Base-by-base conservation (phyloP, 768 basidiomycete genomes). In the Trametes elegans region DNA sequence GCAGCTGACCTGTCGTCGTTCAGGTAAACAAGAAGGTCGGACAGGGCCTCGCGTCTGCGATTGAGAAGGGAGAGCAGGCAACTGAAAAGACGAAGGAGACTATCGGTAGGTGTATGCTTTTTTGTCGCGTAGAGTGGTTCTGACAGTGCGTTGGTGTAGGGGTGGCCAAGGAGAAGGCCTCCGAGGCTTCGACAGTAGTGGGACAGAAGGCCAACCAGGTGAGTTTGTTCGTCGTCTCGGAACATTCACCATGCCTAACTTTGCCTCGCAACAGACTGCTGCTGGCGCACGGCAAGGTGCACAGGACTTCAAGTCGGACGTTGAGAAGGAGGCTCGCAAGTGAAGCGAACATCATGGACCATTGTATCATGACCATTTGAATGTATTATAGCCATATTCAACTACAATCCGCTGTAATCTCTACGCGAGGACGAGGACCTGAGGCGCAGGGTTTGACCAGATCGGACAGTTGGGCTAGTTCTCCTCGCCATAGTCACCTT, bases 21-120 rank as follows among this genome's bases (percentile, higher is more conserved):
- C 51, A 76, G 73, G 69, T 76, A 16, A 78, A 76, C 67, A 75
- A 70, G 59, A 67, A 65, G 23, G 70, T 73, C 19, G 77, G 75
- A 3, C 28, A 66, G 44, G 68, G 70, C 16, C 61, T 77, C n/a
- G 76, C 75, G 5, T 66, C 67, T 2, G 74, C 70, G 5, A 73
- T 78, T 48, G 77, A 75, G 57, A 72, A 65, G 19, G 76, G 72
- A 14, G 74, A 78, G 60, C 60, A 69, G 54, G 75, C 66, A 3
- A 71, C 72, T 7, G 71, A 72, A 55, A 66, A 64, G 47, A 71
- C 71, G 24, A 76, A 76, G 63, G 60, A 71, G 54, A 68, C 68
- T 0, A 40, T 76, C 5, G 70, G 76, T 71, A 28, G 26, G 64
- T 49, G 2, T 16, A 43, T 32, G 7, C 18, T 11, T 7, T n/a